Base-by-base conservation (phyloP, 2,329 filamentous ascomycete genomes). In the Penicillium sp. region DNA sequence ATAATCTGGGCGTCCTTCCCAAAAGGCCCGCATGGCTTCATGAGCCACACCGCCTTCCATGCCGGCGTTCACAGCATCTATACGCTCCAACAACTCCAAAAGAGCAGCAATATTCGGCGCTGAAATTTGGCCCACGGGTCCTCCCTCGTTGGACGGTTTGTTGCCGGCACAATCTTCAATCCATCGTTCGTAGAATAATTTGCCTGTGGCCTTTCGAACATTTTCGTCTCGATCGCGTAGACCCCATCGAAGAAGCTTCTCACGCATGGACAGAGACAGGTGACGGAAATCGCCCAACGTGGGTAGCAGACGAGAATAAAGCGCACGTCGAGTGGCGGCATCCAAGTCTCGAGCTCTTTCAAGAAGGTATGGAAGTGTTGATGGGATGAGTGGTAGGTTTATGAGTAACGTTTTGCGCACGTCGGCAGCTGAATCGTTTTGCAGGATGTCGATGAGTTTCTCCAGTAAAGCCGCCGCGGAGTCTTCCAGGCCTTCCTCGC, bases 21-120 rank as follows among this genome's bases (percentile, higher is more conserved):
- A 99, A 73, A 99, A 97, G 48, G 91, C 90, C 60, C 84, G 88
- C 92, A 99, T 97, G 0, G 94, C 94, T 68, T 97, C 90, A 8
- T 95, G 82, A 1, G 91, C 93, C 58, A 97, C 90, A 5, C 94
- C 95, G 55, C 88, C 90, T 69, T 97, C 92, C 20, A 89, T 85
- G 1, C 91, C 92, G 4, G 91, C 93, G 69, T 94, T 94, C 61
- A 95, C 84, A 2, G 97, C 86, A 65, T 99, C 92, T 59, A 99
- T 94, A 63, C 94, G 86, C 75, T 99, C 94, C 4, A 99, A 80
- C 0, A 99, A 81, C 71, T 99, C 94, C 3, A 94, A 81, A 5
- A 99, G 79, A 0, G 89, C 91, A n/a, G 93, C 87, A 9, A 94
- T 82, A 59, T 81, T 93, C 0, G 89, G 88, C 1, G 81, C 80